Base-by-base conservation (phyloP, 2,329 filamentous ascomycete species). In the Sporothrix dimorphospora region DNA sequence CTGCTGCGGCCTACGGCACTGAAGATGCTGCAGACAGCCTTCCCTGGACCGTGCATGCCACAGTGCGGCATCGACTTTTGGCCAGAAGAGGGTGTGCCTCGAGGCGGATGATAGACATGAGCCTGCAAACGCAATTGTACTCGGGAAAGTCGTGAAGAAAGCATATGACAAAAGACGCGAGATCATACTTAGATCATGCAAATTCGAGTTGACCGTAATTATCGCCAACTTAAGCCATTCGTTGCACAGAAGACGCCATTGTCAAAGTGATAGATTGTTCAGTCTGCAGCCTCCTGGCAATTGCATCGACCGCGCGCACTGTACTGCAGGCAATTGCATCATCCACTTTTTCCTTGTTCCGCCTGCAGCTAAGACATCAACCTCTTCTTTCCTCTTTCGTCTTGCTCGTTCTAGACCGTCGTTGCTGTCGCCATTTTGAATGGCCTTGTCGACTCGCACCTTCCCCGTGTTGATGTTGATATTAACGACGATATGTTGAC, bases 351-450 rank as follows among this genome's bases (percentile, higher is more conserved):
- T 24, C 42, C 34, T 42, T 42, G 49, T 47, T 49, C 63, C 40
- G 12, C 40, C 66, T 42, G 69, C 69, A 71, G 55, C 45, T 59
- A 70, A 69, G 57, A 19, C 12, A n/a, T 9, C 61, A 34, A 71
- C 49, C 51, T 42, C 47, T 47, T 63, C 66, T 65, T 70, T 70
- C 71, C 71, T 57, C 19, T 65, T 72, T 66, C 12, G 66, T 69
- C 71, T 34, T 65, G 21, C 9, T 42, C 40, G 65, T 42, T 72
- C 71, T 49, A 67, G 71, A 73, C 69, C 69, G 11, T 40, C 34
- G 27, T n/a, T 66, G 27, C 27, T 66, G 53, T 47, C 27, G 63
- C 55, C 49, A 70, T 63, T 59, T 30, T 34, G 14, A 1, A 3
- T 21, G 19, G 16, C 40, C 14, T 45, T 21, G 12, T 21, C 38